Percentiles rank a stretch among this genome's conserved stretches.
Evolutionary conservation across 169 alveolate genomes (phyloP).

Genomic region (Eimeria acervulina): DNA sequence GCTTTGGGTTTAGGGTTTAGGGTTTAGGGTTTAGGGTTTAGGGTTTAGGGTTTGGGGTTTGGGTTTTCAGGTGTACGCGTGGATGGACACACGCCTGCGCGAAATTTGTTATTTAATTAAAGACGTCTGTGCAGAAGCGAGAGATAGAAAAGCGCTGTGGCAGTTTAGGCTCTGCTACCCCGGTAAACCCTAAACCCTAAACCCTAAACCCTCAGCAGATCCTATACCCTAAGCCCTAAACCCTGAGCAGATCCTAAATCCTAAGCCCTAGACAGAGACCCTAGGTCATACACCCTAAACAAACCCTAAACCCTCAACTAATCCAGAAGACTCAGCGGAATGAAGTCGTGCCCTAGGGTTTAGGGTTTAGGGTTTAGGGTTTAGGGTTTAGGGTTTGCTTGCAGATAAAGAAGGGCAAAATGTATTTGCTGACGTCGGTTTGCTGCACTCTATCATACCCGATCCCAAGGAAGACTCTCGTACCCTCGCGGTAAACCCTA

Average conservation of each 20-base stretch:
- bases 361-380: too few species aligned
- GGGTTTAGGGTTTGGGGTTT: slow-evolving; percentile 16
- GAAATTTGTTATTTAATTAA: slow-evolving; percentile 79
- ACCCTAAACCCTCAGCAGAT: not conserved
- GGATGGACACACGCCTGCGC: slow-evolving; percentile 81
- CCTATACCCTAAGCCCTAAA: too few species aligned
- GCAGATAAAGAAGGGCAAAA: slow-evolving; percentile 58
- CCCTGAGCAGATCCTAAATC: too few species aligned
- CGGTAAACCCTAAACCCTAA: slow-evolving; percentile 59
- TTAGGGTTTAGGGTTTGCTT: too few species aligned
- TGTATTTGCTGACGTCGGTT: slow-evolving; percentile 64
- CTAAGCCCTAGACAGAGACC: too few species aligned
- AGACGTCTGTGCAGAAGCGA: slow-evolving; percentile 80
- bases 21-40: too few species aligned
- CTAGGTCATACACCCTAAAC: too few species aligned
- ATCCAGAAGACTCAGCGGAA: not conserved
- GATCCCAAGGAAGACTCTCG: slow-evolving; percentile 77
- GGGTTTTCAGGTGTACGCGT: slow-evolving; percentile 68
- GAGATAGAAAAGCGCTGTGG: slow-evolving; percentile 77
- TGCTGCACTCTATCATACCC: slow-evolving; percentile 67
- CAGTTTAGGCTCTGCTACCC: slow-evolving; percentile 79
- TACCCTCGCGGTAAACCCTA: slow-evolving; percentile 62
- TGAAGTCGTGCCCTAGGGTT: not conserved
- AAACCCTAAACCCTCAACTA: too few species aligned
- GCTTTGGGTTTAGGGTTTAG: not conserved